phyloP scores from a whole-genome alignment of 257 asterid species.

The Fraxinus americana region DNA sequence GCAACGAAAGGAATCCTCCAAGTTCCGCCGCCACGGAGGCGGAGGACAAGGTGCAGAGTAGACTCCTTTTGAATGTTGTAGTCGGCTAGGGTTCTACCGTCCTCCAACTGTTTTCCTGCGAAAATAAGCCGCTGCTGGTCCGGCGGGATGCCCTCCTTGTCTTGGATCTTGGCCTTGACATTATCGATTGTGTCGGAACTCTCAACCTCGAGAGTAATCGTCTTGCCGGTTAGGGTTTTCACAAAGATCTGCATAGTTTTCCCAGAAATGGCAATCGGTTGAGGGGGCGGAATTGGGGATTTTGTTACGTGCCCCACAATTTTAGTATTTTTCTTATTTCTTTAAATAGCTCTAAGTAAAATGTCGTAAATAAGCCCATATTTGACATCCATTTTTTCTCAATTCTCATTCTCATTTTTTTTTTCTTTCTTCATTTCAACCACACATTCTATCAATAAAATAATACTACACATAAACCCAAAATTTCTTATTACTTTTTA shows the following conservation, averaged over 20 bases:
- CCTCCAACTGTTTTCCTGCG: neutral
- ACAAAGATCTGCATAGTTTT: neutral
- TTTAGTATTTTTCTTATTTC: too few relatives aligned
- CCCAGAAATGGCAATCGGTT: too few relatives aligned
- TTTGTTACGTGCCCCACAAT: too few relatives aligned
- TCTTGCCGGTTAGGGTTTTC: neutral
- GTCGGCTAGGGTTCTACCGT: neutral
- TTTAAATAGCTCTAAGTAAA: too few relatives aligned
- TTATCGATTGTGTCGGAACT: neutral
- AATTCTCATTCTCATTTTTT: too few relatives aligned
- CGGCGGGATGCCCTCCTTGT: neutral
- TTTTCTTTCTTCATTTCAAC: too few relatives aligned
- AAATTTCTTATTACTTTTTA: too few relatives aligned
- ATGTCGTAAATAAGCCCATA: too few relatives aligned
- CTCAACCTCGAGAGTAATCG: neutral
- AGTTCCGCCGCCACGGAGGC: conserved; percentile 26
- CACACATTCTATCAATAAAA: too few relatives aligned
- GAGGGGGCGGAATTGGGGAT: too few relatives aligned
- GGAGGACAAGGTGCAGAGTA: neutral
- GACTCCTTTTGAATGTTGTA: conserved; percentile 1
- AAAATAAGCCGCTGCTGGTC: neutral
- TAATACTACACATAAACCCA: too few relatives aligned
- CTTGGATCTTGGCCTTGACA: neutral
- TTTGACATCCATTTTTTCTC: too few relatives aligned
- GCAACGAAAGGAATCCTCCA: conserved; percentile 64